phyloP scores from a whole-genome alignment of 2,329 filamentous ascomycete species.

The Colletotrichum karsti region DNA sequence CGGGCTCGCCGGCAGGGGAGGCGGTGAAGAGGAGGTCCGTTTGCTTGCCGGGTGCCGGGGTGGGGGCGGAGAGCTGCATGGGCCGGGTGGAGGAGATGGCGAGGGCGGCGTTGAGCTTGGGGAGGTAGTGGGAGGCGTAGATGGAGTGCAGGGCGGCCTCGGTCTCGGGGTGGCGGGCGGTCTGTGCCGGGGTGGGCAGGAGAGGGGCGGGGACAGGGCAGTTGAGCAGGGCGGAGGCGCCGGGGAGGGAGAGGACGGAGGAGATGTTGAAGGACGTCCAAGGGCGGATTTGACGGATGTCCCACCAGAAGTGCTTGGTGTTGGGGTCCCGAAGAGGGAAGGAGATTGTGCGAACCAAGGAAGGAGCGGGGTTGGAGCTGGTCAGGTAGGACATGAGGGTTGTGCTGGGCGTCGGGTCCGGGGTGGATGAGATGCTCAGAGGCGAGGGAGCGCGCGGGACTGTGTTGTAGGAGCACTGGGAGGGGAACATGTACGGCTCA shows the following conservation, averaged over 20 bases:
- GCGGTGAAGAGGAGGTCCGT: slow-evolving; percentile 72
- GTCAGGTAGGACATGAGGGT: slow-evolving; percentile 84
- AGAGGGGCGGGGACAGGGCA: slow-evolving; percentile 70
- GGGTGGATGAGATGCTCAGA: slow-evolving; percentile 45
- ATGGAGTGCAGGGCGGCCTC: slow-evolving; percentile 80
- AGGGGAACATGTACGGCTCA: slow-evolving; percentile 56
- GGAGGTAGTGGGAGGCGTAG: slow-evolving; percentile 80
- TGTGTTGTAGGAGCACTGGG: slow-evolving; percentile 38
- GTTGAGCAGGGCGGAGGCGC: slow-evolving; percentile 76
- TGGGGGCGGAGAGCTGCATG: slow-evolving; percentile 57
- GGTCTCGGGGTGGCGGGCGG: slow-evolving; percentile 77
- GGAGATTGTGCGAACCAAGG: slow-evolving; percentile 81
- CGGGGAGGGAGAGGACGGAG: slow-evolving; percentile 77
- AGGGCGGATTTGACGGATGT: slow-evolving; percentile 84
- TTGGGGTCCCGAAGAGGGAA: slow-evolving; percentile 72
- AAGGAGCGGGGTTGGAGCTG: slow-evolving; percentile 80
- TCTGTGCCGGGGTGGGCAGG: slow-evolving; percentile 66
- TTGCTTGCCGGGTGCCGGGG: slow-evolving; percentile 42
- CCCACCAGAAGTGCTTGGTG: slow-evolving; percentile 94
- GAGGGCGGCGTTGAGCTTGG: slow-evolving; percentile 87
- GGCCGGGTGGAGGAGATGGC: slow-evolving; percentile 76
- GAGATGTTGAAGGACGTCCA: slow-evolving; percentile 83
- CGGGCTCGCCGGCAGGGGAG: slow-evolving; percentile 65
- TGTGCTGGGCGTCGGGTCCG: slow-evolving; percentile 64
- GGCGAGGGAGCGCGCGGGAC: slow-evolving; percentile 56